Percentiles rank a stretch among this genome's conserved stretches.
These are phyloP conservation scores for Chlorella sp. DNA, from an alignment of 139 green algal genomes.

Conservation along the genomic window DNA sequence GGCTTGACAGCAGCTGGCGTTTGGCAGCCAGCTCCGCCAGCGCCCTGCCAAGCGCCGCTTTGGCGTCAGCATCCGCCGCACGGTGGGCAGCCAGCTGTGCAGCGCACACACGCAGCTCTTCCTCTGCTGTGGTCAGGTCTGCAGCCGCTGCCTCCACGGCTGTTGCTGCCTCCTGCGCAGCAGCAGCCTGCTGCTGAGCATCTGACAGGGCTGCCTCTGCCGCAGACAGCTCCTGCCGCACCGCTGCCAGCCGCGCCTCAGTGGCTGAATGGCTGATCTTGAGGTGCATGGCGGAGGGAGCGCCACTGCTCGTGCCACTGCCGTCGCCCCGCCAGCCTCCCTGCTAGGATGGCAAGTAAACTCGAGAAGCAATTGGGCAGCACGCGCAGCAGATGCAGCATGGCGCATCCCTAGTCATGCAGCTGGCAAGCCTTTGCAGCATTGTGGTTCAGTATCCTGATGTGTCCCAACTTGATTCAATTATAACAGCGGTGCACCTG, in stretches of 20 bases:
- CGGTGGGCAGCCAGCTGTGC: not conserved
- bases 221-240: not conserved
- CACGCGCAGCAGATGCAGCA: too few species aligned
- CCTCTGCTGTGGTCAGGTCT: constrained; percentile 3
- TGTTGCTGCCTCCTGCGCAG: not conserved
- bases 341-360: not conserved
- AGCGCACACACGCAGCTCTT: not conserved
- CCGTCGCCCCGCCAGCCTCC: not conserved
- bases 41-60: not conserved
- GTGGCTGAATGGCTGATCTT: not conserved
- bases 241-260: not conserved
- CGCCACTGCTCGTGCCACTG: not conserved
- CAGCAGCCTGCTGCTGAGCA: not conserved
- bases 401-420: too few species aligned
- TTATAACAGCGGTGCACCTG: not conserved
- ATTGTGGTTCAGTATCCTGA: too few species aligned
- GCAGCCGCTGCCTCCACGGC: not conserved
- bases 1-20: not conserved
- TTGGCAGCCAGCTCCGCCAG: constrained; percentile 4
- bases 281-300: not conserved
- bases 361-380: too few species aligned
- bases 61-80: not conserved
- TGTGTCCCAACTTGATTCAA: too few species aligned
- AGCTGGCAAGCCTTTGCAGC: too few species aligned
- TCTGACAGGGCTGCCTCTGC: not conserved